Evolutionary conservation across 345 rosid species (phyloP).

Genomic region (Cardamine occulta): DNA sequence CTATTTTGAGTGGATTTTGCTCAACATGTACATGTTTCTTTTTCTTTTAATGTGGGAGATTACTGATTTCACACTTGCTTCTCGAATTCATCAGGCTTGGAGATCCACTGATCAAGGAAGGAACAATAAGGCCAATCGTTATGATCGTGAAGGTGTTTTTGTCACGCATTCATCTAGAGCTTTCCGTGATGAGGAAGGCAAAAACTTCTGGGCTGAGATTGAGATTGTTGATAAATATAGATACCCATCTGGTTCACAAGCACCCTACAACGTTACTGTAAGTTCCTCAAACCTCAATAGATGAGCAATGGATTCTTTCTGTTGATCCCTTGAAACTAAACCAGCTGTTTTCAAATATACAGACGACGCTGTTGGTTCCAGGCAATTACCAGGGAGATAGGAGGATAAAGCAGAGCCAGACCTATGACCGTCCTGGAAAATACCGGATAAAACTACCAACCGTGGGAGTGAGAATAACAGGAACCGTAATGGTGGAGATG

Average conservation of each 20-base stretch:
- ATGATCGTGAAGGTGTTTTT: constrained; percentile 80
- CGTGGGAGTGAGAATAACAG: constrained; percentile 89
- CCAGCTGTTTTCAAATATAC: constrained; percentile 35
- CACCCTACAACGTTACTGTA: constrained; percentile 94
- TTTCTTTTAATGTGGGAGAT: constrained; percentile 59
- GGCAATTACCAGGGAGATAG: constrained; percentile 96
- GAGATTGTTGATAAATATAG: constrained; percentile 89
- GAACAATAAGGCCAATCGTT: constrained; percentile 74
- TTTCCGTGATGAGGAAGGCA: constrained; percentile 99
- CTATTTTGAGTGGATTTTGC: constrained; percentile 12
- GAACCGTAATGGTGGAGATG: constrained; percentile 95
- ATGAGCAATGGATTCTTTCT: constrained; percentile 12
- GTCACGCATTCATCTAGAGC: constrained; percentile 86
- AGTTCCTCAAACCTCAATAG: constrained; percentile 42
- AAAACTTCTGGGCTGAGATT: constrained; percentile 93
- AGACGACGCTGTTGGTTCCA: constrained; percentile 91
- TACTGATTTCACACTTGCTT: constrained; percentile 40
- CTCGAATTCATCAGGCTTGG: constrained; percentile 80
- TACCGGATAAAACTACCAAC: constrained; percentile 83
- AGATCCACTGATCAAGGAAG: constrained; percentile 91
- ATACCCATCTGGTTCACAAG: constrained; percentile 89
- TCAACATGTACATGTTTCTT: constrained; percentile 19
- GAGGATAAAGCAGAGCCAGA: constrained; percentile 69
- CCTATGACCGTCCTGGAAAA: constrained; percentile 72
- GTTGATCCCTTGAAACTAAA: constrained; percentile 29